phyloP scores from a whole-genome alignment of 2,329 filamentous ascomycete species.

The Dendrostoma leiphaemia region DNA sequence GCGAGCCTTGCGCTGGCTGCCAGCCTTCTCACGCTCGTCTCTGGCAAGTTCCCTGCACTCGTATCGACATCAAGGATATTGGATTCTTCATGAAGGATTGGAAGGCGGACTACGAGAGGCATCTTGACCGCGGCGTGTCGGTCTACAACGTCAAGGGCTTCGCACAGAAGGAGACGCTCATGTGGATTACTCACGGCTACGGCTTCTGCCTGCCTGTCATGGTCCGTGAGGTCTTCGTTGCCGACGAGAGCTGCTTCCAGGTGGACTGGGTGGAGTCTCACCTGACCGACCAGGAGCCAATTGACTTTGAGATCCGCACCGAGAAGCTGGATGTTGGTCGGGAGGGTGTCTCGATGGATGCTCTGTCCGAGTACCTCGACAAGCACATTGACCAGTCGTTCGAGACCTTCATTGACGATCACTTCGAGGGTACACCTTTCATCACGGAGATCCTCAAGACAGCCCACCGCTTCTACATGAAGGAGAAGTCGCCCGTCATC shows the following conservation, averaged over 20 bases:
- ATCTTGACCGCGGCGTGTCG: constrained; percentile 81
- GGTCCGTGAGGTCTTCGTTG: constrained; percentile 89
- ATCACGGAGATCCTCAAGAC: constrained; percentile 96
- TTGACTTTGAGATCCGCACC: constrained; percentile 82
- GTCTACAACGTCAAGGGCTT: constrained; percentile 94
- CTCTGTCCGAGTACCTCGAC: constrained; percentile 89
- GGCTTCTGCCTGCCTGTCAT: constrained; percentile 90
- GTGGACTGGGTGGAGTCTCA: constrained; percentile 90
- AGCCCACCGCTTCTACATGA: constrained; percentile 86
- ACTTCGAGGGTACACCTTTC: constrained; percentile 94
- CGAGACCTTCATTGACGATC: constrained; percentile 90
- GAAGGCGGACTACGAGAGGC: constrained; percentile 94
- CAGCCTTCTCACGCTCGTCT: constrained; percentile 92
- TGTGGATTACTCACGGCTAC: constrained; percentile 97
- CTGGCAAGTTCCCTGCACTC: constrained; percentile 97
- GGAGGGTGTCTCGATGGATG: constrained; percentile 78
- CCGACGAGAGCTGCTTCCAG: constrained; percentile 88
- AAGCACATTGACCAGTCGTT: constrained; percentile 91
- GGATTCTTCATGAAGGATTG: constrained; percentile 99
- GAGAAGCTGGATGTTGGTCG: constrained; percentile 86
- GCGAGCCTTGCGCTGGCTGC: constrained; percentile 92
- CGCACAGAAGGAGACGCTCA: constrained; percentile 61
- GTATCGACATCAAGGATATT: constrained; percentile 98
- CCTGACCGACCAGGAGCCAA: constrained; percentile 65
- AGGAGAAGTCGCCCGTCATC: constrained; percentile 84